Evolutionary conservation across 805 yeast species (phyloP).

Genomic region (Saturnispora galanensis): DNA sequence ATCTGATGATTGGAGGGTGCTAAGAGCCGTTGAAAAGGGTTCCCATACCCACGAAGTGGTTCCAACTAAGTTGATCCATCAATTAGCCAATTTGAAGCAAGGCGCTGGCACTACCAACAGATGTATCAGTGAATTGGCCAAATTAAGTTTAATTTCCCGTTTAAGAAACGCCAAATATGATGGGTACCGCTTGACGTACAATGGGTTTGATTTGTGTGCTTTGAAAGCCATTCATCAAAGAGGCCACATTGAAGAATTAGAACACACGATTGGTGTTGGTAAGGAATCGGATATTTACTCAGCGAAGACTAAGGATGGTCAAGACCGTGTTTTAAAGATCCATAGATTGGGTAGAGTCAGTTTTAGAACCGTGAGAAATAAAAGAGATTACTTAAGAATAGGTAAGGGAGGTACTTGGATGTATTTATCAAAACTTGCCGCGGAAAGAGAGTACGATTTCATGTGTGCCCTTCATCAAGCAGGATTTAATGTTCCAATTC

Average conservation of each 20-base stretch:
- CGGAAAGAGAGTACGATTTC: constrained; percentile 84
- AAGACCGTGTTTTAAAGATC: constrained; percentile 67
- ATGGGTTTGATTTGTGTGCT: constrained; percentile 89
- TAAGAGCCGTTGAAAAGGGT: constrained; percentile 84
- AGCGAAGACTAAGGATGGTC: constrained; percentile 58
- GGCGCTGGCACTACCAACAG: constrained; percentile 61
- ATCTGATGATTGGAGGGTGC: constrained; percentile 80
- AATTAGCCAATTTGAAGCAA: constrained; percentile 67
- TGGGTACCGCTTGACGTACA: constrained; percentile 82
- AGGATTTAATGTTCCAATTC: constrained; percentile 81
- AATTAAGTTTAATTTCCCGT: constrained; percentile 64
- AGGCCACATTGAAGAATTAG: constrained; percentile 66
- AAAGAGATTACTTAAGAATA: constrained; percentile 79
- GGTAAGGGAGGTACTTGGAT: constrained; percentile 83
- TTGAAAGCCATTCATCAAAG: constrained; percentile 73
- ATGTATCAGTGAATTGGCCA: constrained; percentile 79
- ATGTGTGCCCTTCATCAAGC: constrained; percentile 65
- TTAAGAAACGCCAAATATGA: constrained; percentile 90
- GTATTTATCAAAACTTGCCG: constrained; percentile 82
- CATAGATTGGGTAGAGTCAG: constrained; percentile 93
- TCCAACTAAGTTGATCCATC: constrained; percentile 77
- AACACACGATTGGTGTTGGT: constrained; percentile 89
- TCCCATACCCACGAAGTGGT: constrained; percentile 91
- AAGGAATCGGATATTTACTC: constrained; percentile 93
- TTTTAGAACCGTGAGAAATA: constrained; percentile 83